phyloP scores from a whole-genome alignment of 1,139 yeast species.

The Scheffersomyces quercinus region DNA sequence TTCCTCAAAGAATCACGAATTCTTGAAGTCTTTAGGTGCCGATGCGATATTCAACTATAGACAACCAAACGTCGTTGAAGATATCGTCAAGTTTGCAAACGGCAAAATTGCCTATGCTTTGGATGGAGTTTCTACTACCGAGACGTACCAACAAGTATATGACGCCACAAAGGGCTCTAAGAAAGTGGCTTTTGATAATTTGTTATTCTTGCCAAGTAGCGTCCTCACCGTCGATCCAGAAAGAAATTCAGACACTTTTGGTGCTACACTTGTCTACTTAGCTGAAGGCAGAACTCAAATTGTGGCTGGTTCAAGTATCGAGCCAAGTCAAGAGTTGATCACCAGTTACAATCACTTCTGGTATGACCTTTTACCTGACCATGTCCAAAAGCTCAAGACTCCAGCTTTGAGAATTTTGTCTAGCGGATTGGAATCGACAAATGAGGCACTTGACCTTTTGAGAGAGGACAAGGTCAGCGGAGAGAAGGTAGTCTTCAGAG shows the following conservation, averaged over 20 bases:
- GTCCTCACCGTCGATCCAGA: conserved; percentile 4
- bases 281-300: conserved; percentile 26
- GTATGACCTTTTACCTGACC: conserved; percentile 21
- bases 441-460: conserved; percentile 28
- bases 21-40: conserved; percentile 55
- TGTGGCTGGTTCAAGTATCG: conserved; percentile 14
- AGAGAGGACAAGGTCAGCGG: conserved; percentile 25
- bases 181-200: conserved; percentile 27
- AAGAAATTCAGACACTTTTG: conserved; percentile 23
- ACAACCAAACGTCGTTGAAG: conserved; percentile 50
- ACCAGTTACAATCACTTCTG: conserved; percentile 22
- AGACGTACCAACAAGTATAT: conserved; percentile 44
- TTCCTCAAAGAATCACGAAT: conserved; percentile 35
- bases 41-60: conserved; percentile 61
- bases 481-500: conserved; percentile 27
- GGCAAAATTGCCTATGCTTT: conserved; percentile 50
- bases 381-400: conserved; percentile 18
- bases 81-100: conserved; percentile 43
- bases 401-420: conserved; percentile 25
- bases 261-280: conserved; percentile 38
- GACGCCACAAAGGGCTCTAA: conserved; percentile 39
- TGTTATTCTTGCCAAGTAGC: conserved; percentile 13
- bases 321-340: conserved; percentile 19
- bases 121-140: conserved; percentile 51
- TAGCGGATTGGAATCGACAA: conserved; percentile 27